Conservation (phyloP, 768 basidiomycete species). For the Phlegmacium glaucopus region DNA sequence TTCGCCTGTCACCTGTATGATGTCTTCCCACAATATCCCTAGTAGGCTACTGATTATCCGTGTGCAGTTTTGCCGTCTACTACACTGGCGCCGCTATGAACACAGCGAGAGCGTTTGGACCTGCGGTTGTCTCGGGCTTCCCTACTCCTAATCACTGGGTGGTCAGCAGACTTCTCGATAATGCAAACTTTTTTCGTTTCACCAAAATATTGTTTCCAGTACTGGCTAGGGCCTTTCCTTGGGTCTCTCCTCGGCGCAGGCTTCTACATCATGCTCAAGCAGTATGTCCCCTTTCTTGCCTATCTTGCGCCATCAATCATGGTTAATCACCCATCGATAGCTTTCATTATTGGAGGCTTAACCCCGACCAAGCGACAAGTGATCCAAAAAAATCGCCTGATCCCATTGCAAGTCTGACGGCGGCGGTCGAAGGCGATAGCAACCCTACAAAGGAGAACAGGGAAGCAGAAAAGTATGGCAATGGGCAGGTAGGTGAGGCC, state of each 20-base stretch:
- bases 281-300: slow-evolving; percentile 21
- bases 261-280: slow-evolving; percentile 58
- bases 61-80: slow-evolving; percentile 49
- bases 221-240: slow-evolving; percentile 69
- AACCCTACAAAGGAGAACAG: slow-evolving; percentile 1
- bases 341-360: slow-evolving; percentile 51
- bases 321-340: slow-evolving; percentile 23
- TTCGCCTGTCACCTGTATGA: slow-evolving; percentile 60
- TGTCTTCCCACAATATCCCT: slow-evolving; percentile 13
- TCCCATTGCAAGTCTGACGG: slow-evolving; percentile 18
- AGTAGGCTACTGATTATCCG: background rate
- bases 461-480: background rate
- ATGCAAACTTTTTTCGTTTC: slow-evolving; percentile 1
- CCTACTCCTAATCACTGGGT: slow-evolving; percentile 54
- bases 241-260: slow-evolving; percentile 57
- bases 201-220: slow-evolving; percentile 31
- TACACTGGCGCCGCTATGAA: slow-evolving; percentile 71
- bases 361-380: slow-evolving; percentile 37
- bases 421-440: slow-evolving; percentile 11
- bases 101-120: slow-evolving; percentile 67
- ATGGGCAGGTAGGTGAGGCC: background rate
- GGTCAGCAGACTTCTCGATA: slow-evolving; percentile 26
- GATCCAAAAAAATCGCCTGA: slow-evolving; percentile 42
- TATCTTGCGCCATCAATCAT: background rate
- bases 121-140: slow-evolving; percentile 65